Evolutionary conservation across 2,329 filamentous ascomycete species (phyloP).

Genomic region (Pseudocercospora pini-densiflorae): DNA sequence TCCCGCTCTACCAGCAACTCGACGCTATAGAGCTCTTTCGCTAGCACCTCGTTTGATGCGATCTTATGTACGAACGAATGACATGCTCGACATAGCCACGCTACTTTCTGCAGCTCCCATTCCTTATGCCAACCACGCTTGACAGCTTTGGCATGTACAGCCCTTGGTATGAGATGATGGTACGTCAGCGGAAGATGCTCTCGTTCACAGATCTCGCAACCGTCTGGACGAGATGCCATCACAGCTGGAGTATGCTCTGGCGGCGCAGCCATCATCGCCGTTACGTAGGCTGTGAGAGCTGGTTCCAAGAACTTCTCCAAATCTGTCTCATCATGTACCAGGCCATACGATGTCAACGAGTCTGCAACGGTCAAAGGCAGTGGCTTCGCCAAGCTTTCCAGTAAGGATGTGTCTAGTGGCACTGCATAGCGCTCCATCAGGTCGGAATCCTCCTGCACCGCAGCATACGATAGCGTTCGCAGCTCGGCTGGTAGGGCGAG

Average conservation of each 20-base stretch:
- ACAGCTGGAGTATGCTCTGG: constrained; percentile 59
- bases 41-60: constrained; percentile 76
- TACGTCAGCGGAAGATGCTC: constrained; percentile 79
- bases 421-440: constrained; percentile 52
- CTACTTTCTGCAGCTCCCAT: constrained; percentile 76
- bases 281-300: constrained; percentile 67
- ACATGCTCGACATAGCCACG: constrained; percentile 84
- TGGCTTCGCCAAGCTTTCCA: constrained; percentile 55
- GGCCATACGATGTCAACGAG: constrained; percentile 68
- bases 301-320: constrained; percentile 64
- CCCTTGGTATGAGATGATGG: constrained; percentile 83
- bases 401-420: constrained; percentile 48
- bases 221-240: constrained; percentile 54
- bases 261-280: constrained; percentile 62
- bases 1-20: constrained; percentile 71
- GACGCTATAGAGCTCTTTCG: constrained; percentile 72
- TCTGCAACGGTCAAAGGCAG: constrained; percentile 68
- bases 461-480: constrained; percentile 64
- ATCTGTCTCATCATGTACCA: constrained; percentile 57
- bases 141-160: constrained; percentile 74
- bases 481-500: constrained; percentile 65
- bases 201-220: constrained; percentile 77
- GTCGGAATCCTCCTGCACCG: constrained; percentile 53
- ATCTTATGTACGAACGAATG: constrained; percentile 82
- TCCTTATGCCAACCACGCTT: constrained; percentile 80